Evolutionary conservation across 2,329 filamentous ascomycete species (phyloP), one percentile per base, ranked within the genome.

Genomic region (Exophiala bonariae): DNA sequence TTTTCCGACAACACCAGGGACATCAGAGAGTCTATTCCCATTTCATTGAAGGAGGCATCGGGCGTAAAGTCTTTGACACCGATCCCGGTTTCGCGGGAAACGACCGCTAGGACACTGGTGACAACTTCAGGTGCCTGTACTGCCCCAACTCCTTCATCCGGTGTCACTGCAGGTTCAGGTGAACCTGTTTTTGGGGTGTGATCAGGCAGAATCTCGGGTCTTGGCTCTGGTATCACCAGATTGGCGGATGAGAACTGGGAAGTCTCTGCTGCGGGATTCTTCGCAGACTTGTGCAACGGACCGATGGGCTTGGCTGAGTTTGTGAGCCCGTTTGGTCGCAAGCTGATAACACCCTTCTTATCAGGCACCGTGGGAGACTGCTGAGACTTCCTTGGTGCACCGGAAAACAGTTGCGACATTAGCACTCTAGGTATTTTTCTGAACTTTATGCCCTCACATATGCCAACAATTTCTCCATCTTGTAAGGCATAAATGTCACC

Each of bases 401-500:
- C 28, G 8, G 65, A 68, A 59, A 74, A 72, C 60, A 74, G 72
- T 1, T 62, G 63, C 32, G 59, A 61, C 3, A 74, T 59, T 28
- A 74, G 52, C 9, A 68, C 50, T 11, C 68, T 58, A 4, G 66
- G 68, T 35, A 63, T 65, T 6, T 60, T 58, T 13, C 66, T 63
- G 59, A 75, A 74, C 49, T 61, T 43, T 23, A 63, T 49, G 2
- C 59, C 60, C 2, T 55, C 61, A 1, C 68, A 58, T 39, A 65
- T 49, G 2, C 64, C 69, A 1, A 71, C 49, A 13, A 71, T 59
- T 1, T 36, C 47, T 4, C 57, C 56, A 5, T 64, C 60, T 10
- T 68, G 63, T 2, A 71, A 44, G 14, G 71, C 59, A 42, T 68
- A 70, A 3, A 72, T 62, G 46, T 73, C 70, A 16, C 71, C 71